Evolutionary conservation across 129 eudicot species (phyloP), one percentile per base, ranked within the genome.

Genomic region (Erigeron canadensis): DNA sequence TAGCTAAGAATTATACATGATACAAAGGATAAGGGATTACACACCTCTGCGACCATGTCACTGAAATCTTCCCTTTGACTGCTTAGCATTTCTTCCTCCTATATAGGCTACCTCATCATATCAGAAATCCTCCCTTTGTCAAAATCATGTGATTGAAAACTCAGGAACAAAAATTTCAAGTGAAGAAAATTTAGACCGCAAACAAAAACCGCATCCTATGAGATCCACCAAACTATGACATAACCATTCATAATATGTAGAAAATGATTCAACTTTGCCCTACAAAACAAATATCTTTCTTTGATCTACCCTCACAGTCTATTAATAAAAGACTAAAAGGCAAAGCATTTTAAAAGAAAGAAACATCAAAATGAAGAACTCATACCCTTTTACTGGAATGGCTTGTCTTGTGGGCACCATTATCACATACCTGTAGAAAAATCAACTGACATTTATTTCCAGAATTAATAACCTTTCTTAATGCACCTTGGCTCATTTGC

Each of bases 1-100:
- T 58, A n/a, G n/a, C n/a, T n/a, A 58, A 0, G 8, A 10, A 23
- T 58, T 22, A 3, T 61, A 61, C 12, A 28, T 28, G 34, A 28
- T 3, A 37, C 1, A 15, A 3, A 41, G 12, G 48, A 16, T 37
- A 37, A 6, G 40, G 12, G 0, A 41, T 10, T 13, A 78, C 81
- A 6, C 64, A 95, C 99, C 97, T 95, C 97, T 1, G 94, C 97
- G 77, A 95, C 99, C 99, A 95, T 95, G 77, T 95, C 99, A 73
- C 99, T 95, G 86, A 95, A 95, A 76, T 95, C 97, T 75, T 95
- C 99, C 9, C 79, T 78, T 80, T 95, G 91, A 70, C 85, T 95
- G 58, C 91, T 97, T 73, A 83, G 74, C 75, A 86, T 95, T 80
- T 90, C 99, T 81, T 90, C 99, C 83, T 95, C 99, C 16, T 97